A percentile compares a stretch with the other conserved stretches of the same genome.
Conservation (phyloP, 345 rosid genomes). For the Psidium friedrichsthalianum region DNA sequence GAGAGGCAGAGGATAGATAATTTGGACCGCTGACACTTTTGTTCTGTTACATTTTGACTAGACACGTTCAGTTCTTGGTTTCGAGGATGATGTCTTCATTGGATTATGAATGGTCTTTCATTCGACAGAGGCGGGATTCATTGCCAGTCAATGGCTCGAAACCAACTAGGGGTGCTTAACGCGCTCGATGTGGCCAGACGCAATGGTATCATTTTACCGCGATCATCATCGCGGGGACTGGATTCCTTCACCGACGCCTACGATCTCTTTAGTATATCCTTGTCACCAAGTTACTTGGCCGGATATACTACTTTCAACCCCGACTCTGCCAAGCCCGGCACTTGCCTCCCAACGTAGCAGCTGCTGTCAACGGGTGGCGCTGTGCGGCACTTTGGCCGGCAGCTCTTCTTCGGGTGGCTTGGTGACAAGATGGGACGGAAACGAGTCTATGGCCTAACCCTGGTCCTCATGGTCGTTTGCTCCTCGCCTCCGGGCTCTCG, state of each 20-base stretch:
- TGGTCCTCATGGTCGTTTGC: constrained; percentile 50
- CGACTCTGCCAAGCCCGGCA: constrained; percentile 32
- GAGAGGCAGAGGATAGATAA: not conserved
- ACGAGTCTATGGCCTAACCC: constrained; percentile 60
- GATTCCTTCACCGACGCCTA: constrained; percentile 81
- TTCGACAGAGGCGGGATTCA: not conserved
- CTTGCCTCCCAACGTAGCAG: constrained; percentile 33
- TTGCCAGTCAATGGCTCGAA: constrained; percentile 26
- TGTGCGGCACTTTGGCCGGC: constrained; percentile 63
- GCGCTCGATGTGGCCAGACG: constrained; percentile 61
- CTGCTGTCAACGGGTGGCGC: constrained; percentile 74
- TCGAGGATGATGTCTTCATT: not conserved
- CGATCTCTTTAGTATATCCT: constrained; percentile 77
- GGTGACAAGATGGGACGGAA: constrained; percentile 83
- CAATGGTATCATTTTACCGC: constrained; percentile 60
- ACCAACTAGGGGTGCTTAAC: constrained; percentile 34
- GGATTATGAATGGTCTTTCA: not conserved
- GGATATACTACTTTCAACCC: constrained; percentile 44
- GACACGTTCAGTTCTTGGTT: not conserved
- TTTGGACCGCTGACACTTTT: not conserved
- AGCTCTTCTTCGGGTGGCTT: constrained; percentile 80
- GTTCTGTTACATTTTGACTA: not conserved
- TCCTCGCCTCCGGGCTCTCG: constrained; percentile 67
- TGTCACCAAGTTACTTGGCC: constrained; percentile 70
- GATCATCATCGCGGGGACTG: constrained; percentile 77